Evolutionary conservation across 176 grass and related monocot genomes (phyloP), one percentile per base, ranked within the genome.

Genomic region (Neostapfia colusana): DNA sequence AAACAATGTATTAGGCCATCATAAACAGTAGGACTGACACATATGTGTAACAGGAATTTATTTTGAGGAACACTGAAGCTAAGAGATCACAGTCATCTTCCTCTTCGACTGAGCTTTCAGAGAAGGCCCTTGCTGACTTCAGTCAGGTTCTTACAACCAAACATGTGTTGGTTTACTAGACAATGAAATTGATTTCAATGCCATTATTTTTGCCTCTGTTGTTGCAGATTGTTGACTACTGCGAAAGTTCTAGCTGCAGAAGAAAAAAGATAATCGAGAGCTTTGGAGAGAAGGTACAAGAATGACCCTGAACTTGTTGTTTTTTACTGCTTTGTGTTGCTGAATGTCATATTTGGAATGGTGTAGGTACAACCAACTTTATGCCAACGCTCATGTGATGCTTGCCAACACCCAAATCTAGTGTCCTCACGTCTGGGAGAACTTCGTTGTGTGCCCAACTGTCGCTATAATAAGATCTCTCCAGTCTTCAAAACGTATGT

Each of bases 211-310:
- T 83, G 2, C 28, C 23, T 63, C 44, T 69, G 54, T 72, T 56
- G 42, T 53, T 78, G 79, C 72, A 97, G 91, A 89, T 97, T 61
- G 76, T 92, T 74, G 91, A 93, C 10, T 97, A 97, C 76, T 97
- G 86, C 88, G 91, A 97, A 91, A 88, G 51, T 87, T 88, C 84
- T 73, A 70, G 73, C 45, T 93, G 95, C 69, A 84, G 86, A 1
- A 72, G 89, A 54, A 85, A 88, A 82, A 97, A 88, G 84, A 91
- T 97, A 45, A 90, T 97, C 21, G 82, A 92, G 76, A 90, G 79
- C 70, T 97, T 97, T 88, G 95, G 95, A 58, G 89, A 97, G 74
- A 80, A 92, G 78, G 95, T 97, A 73, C 46, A 51, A 5, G 57
- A 57, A 50, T 28, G 43, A 57, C 31, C 48, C 11, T 44, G 18